phyloP scores from a whole-genome alignment of 768 basidiomycete species.

The Leccinum boreale region DNA sequence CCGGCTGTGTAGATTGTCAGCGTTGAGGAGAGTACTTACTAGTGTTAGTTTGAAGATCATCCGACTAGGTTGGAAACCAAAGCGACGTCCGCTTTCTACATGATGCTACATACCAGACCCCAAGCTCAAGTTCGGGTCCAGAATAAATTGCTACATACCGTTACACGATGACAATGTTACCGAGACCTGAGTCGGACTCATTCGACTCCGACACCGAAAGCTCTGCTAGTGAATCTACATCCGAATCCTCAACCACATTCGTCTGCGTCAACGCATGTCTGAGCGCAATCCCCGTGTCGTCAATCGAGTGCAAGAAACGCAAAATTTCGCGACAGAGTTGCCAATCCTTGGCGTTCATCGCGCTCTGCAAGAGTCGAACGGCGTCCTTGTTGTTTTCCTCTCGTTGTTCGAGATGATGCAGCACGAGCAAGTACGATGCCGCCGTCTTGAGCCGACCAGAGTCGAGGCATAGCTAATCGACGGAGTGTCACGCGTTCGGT shows the following conservation, averaged over 20 bases:
- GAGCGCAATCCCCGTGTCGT: conserved; percentile 76
- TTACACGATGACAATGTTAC: not conserved
- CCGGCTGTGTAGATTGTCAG: too few relatives aligned
- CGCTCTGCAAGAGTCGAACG: conserved; percentile 72
- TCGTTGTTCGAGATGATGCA: conserved; percentile 90
- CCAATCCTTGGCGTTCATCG: conserved; percentile 79
- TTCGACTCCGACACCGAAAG: not conserved
- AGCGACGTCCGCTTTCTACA: too few relatives aligned
- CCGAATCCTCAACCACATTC: conserved; percentile 29
- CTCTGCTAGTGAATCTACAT: not conserved
- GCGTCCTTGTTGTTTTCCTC: conserved; percentile 78
- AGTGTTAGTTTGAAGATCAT: too few relatives aligned
- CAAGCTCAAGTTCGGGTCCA: not conserved
- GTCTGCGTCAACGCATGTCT: conserved; percentile 56
- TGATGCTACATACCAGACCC: too few relatives aligned
- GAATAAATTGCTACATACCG: conserved; percentile 1
- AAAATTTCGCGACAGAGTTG: conserved; percentile 88
- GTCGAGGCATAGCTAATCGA: conserved; percentile 63
- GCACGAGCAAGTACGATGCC: conserved; percentile 86
- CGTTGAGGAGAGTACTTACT: too few relatives aligned
- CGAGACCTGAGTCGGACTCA: not conserved
- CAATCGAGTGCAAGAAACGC: conserved; percentile 89
- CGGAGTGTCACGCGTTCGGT: not conserved
- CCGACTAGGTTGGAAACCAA: too few relatives aligned
- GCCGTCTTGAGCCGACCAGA: conserved; percentile 81